Base-by-base conservation (phyloP, 331 rosid genomes). In the Malus hybrid region DNA sequence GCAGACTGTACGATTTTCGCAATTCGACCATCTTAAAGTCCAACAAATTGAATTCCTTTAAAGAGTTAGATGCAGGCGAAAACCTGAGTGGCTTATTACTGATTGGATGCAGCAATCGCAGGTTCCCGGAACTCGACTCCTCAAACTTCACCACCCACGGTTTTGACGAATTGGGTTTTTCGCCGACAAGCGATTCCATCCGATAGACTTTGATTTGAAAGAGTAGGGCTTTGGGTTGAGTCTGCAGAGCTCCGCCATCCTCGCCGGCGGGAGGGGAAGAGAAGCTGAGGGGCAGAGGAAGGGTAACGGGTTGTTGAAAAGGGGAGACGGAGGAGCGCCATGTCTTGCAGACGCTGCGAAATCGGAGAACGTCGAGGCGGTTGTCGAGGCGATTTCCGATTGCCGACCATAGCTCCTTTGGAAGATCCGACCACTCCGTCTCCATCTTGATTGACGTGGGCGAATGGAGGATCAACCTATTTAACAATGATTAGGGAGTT, bases 291-390 rank as follows among this genome's bases (percentile, higher is more conserved):
- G 89, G 86, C 8, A 82, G 76, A 66, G 77, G 79, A 10, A 86
- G 82, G 39, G 70, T 66, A 5, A 78, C 55, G 2, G 73, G 68
- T 13, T 74, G 80, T 7, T 6, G 74, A 48, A 58, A 80, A 9
- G 71, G 79, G 74, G 84, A 80, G 36, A 66, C n/a, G 20, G 84
- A 46, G 69, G 84, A 81, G 2, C 84, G 84, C 86, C 84, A 85
- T 53, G 64, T 5, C 10, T 28, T 24, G 26, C 88, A 82, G n/a
- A 55, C 46, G 58, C 86, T 82, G 48, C 80, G 86, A 50, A 85
- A 69, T 12, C 73, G 73, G 68, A 82, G 48, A 30, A 82, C 26
- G 55, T 76, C 82, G 57, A 76, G 9, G 42, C 68, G 30, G 3
- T 12, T 16, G 19, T 70, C 48, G 60, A 82, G 44, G 24, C 30